Conservation (phyloP, 1,284 basidiomycete species). For the Chalciporus sp. region DNA sequence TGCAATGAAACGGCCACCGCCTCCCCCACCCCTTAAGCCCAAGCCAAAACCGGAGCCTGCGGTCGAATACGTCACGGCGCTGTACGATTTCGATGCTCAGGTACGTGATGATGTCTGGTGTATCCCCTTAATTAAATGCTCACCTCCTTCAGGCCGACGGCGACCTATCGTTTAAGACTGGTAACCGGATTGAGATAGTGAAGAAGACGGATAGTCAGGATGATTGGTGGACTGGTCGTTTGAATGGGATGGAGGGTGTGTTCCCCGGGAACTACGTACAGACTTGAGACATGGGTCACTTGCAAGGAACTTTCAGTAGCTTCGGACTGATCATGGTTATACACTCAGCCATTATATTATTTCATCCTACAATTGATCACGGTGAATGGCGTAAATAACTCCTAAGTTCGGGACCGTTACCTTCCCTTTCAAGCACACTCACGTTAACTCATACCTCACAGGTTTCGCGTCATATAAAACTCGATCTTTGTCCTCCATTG, state of each 20-base stretch:
- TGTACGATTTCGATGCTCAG: conserved; percentile 95
- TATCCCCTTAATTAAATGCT: neutral
- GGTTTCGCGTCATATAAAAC: neutral
- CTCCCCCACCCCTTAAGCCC: conserved; percentile 85
- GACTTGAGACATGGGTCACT: conserved; percentile 13
- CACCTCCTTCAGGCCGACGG: conserved; percentile 75
- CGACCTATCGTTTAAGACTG: conserved; percentile 88
- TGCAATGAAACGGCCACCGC: conserved; percentile 77
- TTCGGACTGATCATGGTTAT: neutral
- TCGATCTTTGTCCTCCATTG: neutral
- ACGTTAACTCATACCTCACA: conserved; percentile 1
- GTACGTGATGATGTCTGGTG: conserved; percentile 33
- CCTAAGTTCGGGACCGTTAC: conserved; percentile 18
- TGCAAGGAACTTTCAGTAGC: neutral
- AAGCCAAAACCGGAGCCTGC: conserved; percentile 71
- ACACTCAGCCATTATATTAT: neutral
- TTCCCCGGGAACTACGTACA: conserved; percentile 81
- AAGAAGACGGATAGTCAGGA: conserved; percentile 84
- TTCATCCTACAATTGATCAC: neutral
- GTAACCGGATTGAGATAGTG: conserved; percentile 94
- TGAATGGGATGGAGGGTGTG: conserved; percentile 86
- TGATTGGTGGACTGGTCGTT: conserved; percentile 97
- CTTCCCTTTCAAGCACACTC: neutral
- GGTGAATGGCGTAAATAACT: conserved; percentile 10
- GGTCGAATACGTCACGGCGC: conserved; percentile 82